Evolutionary conservation across 164 flowering plant genomes (phyloP).

Genomic region (Nelumbo lutea): DNA sequence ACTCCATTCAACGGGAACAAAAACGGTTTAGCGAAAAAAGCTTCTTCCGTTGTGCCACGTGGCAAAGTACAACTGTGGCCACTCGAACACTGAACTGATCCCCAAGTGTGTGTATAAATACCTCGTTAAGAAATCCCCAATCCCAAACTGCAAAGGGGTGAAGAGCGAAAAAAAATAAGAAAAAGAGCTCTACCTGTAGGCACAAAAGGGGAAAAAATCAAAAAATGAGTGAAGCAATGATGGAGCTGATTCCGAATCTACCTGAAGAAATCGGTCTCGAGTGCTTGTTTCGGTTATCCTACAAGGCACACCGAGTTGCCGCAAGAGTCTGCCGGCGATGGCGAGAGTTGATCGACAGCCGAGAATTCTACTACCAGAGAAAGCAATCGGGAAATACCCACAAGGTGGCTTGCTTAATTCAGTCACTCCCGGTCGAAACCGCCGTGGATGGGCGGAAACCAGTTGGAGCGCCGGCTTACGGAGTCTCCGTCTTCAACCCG

Average conservation of each 20-base stretch:
- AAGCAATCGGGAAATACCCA: constrained; percentile 42
- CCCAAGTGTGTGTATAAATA: background rate
- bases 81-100: background rate
- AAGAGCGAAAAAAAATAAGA: too few species aligned
- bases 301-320: constrained; percentile 41
- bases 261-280: constrained; percentile 65
- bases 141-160: too few species aligned
- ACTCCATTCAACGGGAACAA: too few species aligned
- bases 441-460: constrained; percentile 16
- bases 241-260: constrained; percentile 52
- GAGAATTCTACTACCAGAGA: constrained; percentile 40
- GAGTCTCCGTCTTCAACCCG: constrained; percentile 51
- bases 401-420: constrained; percentile 41
- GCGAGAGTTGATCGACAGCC: constrained; percentile 37
- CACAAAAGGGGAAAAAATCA: too few species aligned
- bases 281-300: constrained; percentile 52
- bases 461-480: constrained; percentile 33
- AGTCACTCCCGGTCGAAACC: constrained; percentile 19
- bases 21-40: too few species aligned
- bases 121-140: too few species aligned
- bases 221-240: background rate
- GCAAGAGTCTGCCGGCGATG: constrained; percentile 48
- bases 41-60: background rate
- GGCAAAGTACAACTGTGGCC: background rate
- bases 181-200: too few species aligned